Evolutionary conservation across 106 monocot species (phyloP).

Genomic region (Dendrobium officinale): DNA sequence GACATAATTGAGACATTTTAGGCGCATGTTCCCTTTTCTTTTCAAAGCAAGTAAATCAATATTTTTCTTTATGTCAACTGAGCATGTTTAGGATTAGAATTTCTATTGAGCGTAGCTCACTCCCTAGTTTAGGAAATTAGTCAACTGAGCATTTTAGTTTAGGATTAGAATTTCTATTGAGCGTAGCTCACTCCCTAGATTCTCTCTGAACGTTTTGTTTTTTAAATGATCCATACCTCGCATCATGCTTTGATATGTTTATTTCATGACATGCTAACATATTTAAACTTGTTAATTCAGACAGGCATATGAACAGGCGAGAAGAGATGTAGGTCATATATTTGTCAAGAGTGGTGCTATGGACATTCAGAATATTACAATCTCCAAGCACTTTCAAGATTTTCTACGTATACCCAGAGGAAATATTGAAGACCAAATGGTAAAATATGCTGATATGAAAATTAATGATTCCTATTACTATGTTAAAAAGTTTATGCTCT

Average conservation of each 20-base stretch:
- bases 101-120: too few species aligned
- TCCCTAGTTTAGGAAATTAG: too few species aligned
- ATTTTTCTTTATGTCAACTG: too few species aligned
- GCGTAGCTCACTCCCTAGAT: too few species aligned
- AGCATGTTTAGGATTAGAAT: too few species aligned
- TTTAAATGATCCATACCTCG: background rate
- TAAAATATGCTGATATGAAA: constrained; percentile 6
- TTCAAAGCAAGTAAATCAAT: too few species aligned
- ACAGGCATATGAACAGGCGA: constrained; percentile 69
- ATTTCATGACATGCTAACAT: constrained; percentile 12
- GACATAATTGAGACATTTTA: too few species aligned
- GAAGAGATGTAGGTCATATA: constrained; percentile 47
- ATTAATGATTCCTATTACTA: background rate
- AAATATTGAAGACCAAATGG: constrained; percentile 23
- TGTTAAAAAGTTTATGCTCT: background rate
- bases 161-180: too few species aligned
- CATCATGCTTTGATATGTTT: background rate
- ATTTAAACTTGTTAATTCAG: constrained; percentile 38
- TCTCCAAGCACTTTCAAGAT: constrained; percentile 52
- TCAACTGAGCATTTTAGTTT: too few species aligned
- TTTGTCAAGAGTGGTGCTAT: constrained; percentile 55
- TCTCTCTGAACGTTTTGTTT: background rate
- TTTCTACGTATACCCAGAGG: constrained; percentile 32
- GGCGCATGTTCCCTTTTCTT: too few species aligned
- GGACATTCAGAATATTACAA: constrained; percentile 64